Base-by-base conservation (phyloP, 257 asterid species). In the Oldenlandia corymbosa region DNA sequence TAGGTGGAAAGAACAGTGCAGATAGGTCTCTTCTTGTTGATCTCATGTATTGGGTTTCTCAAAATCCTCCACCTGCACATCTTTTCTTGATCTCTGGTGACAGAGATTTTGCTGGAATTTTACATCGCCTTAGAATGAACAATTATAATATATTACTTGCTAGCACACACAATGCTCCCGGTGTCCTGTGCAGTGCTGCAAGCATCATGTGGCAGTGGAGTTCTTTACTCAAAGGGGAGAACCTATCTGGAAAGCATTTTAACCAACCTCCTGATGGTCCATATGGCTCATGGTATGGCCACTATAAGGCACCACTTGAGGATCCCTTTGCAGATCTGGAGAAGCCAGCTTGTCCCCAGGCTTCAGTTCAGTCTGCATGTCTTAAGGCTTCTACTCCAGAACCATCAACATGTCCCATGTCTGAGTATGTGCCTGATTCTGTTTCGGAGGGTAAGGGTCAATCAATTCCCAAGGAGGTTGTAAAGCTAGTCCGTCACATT, bases 231-330 rank as follows among this genome's bases (percentile, higher is more conserved):
- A 83, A 73, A 63, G 99, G 96, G 54, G 96, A 87, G 73, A 71
- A 81, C 46, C 88, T 89, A 36, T 23, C 71, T 0, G 99, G 96
- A 54, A 92, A 81, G 78, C 84, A 85, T 66, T 89, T 83, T 77
- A 92, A 92, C 77, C 96, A 84, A 70, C 99, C 99, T 13, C 99
- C 99, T 2, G 99, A 92, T 68, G 97, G 99, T 58, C 95, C 88
- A 0, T 79, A 82, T 59, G 76, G 81, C 72, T 89, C 99, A 60
- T 89, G 95, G 95, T 92, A 92, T 71, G 99, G 96, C 52, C 83
- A 83, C 71, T 85, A 69, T 76, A 87, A 59, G 71, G 79, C 80
- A 59, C 89, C 96, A 56, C 88, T 85, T 47, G 88, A 84, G 78
- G 86, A 85, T 56, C 94, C 97, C 31, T 89, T 81, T 77, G 76